Evolutionary conservation across 148 eudicot genomes (phyloP).

Genomic region (Amaranthus palmeri): DNA sequence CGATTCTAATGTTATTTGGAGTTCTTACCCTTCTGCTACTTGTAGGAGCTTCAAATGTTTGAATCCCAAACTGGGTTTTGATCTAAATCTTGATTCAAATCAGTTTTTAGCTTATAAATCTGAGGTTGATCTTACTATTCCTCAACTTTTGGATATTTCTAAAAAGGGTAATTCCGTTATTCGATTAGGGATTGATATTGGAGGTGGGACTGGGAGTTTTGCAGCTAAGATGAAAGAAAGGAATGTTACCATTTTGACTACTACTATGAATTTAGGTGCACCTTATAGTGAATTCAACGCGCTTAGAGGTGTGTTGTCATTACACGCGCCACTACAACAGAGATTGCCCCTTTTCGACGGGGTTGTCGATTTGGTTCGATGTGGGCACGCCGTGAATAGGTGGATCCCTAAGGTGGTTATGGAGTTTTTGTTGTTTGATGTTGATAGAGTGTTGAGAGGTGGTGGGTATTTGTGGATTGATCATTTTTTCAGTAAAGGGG

Average conservation of each 20-base stretch:
- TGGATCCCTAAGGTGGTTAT: constrained; percentile 67
- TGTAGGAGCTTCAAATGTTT: constrained; percentile 65
- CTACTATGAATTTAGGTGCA: constrained; percentile 71
- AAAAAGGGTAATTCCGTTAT: constrained; percentile 28
- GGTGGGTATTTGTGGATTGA: constrained; percentile 85
- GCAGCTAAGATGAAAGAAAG: constrained; percentile 62
- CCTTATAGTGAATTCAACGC: constrained; percentile 74
- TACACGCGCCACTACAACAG: constrained; percentile 87
- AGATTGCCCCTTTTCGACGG: constrained; percentile 82
- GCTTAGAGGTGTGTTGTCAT: constrained; percentile 58
- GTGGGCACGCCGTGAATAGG: constrained; percentile 71
- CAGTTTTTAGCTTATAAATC: constrained; percentile 39
- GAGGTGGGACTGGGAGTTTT: constrained; percentile 74
- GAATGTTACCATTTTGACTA: constrained; percentile 63
- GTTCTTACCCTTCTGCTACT: constrained; percentile 23
- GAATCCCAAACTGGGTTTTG: constrained; percentile 53
- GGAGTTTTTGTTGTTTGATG: constrained; percentile 78
- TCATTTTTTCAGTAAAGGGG: constrained; percentile 61
- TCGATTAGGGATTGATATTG: constrained; percentile 61
- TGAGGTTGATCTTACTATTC: constrained; percentile 65
- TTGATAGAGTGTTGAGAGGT: constrained; percentile 76
- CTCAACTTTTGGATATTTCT: constrained; percentile 45
- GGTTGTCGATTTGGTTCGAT: constrained; percentile 64
- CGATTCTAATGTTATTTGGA: constrained; percentile 46
- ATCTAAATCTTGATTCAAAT: constrained; percentile 15